Evolutionary conservation across 306 rosid genomes (phyloP).

Genomic region (Spatholobus suberectus): DNA sequence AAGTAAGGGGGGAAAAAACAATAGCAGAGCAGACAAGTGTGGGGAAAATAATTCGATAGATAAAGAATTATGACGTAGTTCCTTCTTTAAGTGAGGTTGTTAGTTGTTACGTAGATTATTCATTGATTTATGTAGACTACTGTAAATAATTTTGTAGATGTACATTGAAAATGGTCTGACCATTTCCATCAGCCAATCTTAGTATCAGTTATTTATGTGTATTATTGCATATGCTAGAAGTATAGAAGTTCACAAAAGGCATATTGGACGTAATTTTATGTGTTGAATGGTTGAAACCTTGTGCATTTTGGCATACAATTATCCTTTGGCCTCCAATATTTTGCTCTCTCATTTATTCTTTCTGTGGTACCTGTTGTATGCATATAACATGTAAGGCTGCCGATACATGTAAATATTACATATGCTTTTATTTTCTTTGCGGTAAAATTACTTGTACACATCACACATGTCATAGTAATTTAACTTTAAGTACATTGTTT

Average conservation of each 20-base stretch:
- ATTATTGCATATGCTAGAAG: background rate
- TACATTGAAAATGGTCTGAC: background rate
- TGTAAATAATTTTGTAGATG: background rate
- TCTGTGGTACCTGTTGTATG: background rate
- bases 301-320: background rate
- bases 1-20: background rate
- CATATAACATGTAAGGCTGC: background rate
- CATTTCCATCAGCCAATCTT: background rate
- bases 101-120: background rate
- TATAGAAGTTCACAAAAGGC: background rate
- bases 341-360: background rate
- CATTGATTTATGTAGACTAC: background rate
- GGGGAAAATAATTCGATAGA: background rate
- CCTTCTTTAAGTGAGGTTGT: background rate
- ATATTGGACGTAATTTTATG: background rate
- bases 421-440: background rate
- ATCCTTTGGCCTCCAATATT: background rate
- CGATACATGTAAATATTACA: background rate
- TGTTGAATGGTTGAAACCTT: background rate
- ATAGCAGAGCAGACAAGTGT: background rate
- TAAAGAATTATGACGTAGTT: conserved; percentile 23
- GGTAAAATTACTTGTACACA: background rate
- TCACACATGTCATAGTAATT: background rate
- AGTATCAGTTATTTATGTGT: background rate
- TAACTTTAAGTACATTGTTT: conserved; percentile 4